phyloP scores from a whole-genome alignment of 148 eudicot species.

The Rhododendron simsii region DNA sequence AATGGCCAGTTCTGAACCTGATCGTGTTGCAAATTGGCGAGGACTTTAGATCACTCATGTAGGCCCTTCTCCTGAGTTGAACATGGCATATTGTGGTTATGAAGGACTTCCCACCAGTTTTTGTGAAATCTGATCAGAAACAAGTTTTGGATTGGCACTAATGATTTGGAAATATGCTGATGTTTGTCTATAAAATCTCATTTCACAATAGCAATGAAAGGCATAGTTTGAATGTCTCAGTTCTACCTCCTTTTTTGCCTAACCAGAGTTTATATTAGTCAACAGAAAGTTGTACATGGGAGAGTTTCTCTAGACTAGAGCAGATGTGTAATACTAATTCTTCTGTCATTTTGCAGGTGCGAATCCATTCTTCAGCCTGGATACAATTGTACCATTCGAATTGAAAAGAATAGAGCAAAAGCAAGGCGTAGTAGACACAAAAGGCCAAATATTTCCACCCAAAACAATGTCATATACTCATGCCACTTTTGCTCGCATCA shows the following conservation, averaged over 20 bases:
- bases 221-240: not conserved
- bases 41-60: not conserved
- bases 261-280: not conserved
- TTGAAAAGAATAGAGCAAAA: slow-evolving; percentile 60
- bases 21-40: not conserved
- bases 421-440: slow-evolving; percentile 20
- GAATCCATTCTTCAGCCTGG: slow-evolving; percentile 85
- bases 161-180: not conserved
- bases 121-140: not conserved
- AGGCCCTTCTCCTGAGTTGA: not conserved
- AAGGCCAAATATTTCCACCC: slow-evolving; percentile 24
- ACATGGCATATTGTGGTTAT: not conserved
- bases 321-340: not conserved
- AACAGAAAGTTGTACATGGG: not conserved
- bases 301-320: not conserved
- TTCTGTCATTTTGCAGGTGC: slow-evolving; percentile 42
- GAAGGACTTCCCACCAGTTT: not conserved
- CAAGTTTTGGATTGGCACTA: not conserved
- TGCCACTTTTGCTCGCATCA: slow-evolving; percentile 73
- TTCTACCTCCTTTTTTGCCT: not conserved
- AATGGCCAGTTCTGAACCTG: not conserved
- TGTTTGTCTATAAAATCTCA: not conserved
- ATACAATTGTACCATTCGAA: slow-evolving; percentile 65
- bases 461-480: slow-evolving; percentile 59
- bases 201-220: not conserved